Evolutionary conservation across 768 basidiomycete genomes (phyloP).

Genomic region (Rhizopogon salebrosus): DNA sequence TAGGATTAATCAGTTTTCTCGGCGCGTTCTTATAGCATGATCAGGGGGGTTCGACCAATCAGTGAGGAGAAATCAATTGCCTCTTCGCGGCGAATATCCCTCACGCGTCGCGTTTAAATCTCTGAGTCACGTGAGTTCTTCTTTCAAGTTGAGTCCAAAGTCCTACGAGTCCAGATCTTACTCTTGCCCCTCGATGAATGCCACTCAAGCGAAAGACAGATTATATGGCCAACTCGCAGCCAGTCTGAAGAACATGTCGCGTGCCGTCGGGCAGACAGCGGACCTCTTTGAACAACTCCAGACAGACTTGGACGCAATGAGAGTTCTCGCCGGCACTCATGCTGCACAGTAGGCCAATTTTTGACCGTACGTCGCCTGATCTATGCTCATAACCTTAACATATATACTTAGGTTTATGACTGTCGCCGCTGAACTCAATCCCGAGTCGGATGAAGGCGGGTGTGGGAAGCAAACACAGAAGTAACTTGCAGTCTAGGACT

Average conservation of each 20-base stretch:
- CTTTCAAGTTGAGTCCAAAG: too few species aligned
- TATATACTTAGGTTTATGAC: constrained; percentile 42
- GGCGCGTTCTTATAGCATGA: neutral
- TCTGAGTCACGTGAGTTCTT: too few species aligned
- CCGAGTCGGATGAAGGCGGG: constrained; percentile 20
- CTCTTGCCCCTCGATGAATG: constrained; percentile 34
- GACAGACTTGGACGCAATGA: constrained; percentile 73
- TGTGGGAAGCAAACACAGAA: neutral
- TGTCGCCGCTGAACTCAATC: constrained; percentile 37
- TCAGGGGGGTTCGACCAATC: too few species aligned
- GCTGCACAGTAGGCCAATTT: constrained; percentile 65
- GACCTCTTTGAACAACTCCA: constrained; percentile 75
- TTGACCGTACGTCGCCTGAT: neutral
- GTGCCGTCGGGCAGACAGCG: constrained; percentile 66
- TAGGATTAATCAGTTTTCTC: neutral
- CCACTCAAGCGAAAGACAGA: constrained; percentile 74
- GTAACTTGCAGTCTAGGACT: neutral
- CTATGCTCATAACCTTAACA: neutral
- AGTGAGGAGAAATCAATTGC: too few species aligned
- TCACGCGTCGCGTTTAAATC: neutral
- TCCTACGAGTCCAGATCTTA: too few species aligned
- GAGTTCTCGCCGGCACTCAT: constrained; percentile 70
- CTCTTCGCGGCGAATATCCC: neutral
- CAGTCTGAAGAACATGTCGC: constrained; percentile 61
- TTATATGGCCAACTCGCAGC: constrained; percentile 75